A percentile compares a stretch with the other conserved stretches of the same genome.
phyloP scores from a whole-genome alignment of 192 early-diverging fungal genomes.

The Podila epigama region DNA sequence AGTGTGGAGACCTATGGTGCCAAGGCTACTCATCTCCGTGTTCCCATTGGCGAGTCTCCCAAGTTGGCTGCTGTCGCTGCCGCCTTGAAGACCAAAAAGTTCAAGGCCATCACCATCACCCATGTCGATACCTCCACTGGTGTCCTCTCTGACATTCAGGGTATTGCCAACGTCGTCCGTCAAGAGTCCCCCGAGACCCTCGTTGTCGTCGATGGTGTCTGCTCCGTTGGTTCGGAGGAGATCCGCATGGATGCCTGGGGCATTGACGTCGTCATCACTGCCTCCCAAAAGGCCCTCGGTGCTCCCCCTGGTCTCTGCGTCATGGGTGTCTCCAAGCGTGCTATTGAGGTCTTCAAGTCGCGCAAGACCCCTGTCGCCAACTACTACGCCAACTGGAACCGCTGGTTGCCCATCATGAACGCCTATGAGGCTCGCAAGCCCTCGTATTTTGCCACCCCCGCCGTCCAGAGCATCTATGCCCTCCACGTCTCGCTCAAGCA shows the following conservation, averaged over 20 bases:
- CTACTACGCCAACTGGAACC: constrained; percentile 92
- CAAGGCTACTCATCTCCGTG: constrained; percentile 78
- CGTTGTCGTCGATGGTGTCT: constrained; percentile 95
- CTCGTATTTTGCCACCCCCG: constrained; percentile 96
- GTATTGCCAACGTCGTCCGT: constrained; percentile 75
- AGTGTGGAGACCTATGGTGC: constrained; percentile 90
- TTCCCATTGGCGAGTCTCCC: constrained; percentile 75
- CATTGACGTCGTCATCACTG: constrained; percentile 91
- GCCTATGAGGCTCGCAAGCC: constrained; percentile 93
- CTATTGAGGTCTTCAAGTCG: constrained; percentile 69
- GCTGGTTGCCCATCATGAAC: constrained; percentile 97
- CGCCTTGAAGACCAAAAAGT: constrained; percentile 69
- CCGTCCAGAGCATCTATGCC: constrained; percentile 91
- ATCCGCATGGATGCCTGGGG: constrained; percentile 93
- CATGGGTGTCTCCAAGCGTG: constrained; percentile 82
- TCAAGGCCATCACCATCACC: constrained; percentile 91
- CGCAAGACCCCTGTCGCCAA: constrained; percentile 82
- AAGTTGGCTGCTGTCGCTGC: constrained; percentile 68
- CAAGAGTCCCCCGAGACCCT: constrained; percentile 84
- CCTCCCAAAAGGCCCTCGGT: constrained; percentile 95
- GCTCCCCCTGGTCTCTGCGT: constrained; percentile 93
- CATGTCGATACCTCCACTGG: constrained; percentile 97
- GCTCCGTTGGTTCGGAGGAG: constrained; percentile 92
- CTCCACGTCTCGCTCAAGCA: constrained; percentile 85
- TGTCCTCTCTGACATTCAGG: constrained; percentile 86